Percentiles rank a stretch among this genome's conserved stretches.
phyloP scores from a whole-genome alignment of 768 basidiomycete species.

The Collybia sordida region DNA sequence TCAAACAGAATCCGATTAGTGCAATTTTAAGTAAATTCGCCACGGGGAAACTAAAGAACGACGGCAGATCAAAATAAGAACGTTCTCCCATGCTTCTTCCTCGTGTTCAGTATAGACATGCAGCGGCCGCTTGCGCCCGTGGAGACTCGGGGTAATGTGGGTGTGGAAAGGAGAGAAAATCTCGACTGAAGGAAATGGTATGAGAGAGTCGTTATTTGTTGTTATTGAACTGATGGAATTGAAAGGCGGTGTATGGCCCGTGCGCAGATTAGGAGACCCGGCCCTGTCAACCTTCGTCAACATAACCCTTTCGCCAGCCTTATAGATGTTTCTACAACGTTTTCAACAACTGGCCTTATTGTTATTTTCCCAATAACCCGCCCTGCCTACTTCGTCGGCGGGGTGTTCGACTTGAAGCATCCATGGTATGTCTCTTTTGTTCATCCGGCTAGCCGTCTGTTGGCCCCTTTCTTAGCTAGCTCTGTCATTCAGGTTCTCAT shows the following conservation, averaged over 20 bases:
- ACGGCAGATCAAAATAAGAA: too few species aligned
- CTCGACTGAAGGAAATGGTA: not conserved
- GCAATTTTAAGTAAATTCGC: not conserved
- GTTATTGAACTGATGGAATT: constrained; percentile 6
- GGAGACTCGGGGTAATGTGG: constrained; percentile 4
- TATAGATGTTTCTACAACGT: constrained; percentile 49
- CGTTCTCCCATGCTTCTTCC: too few species aligned
- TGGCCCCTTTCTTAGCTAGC: not conserved
- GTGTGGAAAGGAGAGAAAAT: not conserved
- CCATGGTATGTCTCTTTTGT: constrained; percentile 12
- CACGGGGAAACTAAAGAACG: not conserved
- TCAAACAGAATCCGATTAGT: constrained; percentile 1
- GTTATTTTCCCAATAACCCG: constrained; percentile 46
- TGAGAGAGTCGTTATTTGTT: constrained; percentile 8
- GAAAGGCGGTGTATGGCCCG: constrained; percentile 31
- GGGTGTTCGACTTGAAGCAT: constrained; percentile 28
- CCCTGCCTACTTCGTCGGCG: constrained; percentile 58
- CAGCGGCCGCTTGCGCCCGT: too few species aligned
- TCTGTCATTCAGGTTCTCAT: constrained; percentile 56
- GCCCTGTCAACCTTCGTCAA: constrained; percentile 55
- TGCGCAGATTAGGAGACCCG: constrained; percentile 37
- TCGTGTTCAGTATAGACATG: too few species aligned
- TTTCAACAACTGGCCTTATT: constrained; percentile 25
- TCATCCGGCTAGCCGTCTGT: not conserved
- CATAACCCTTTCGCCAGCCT: constrained; percentile 34